Conservation (phyloP, 2,329 filamentous ascomycete species). For the Penicillium psychrosexuale region DNA sequence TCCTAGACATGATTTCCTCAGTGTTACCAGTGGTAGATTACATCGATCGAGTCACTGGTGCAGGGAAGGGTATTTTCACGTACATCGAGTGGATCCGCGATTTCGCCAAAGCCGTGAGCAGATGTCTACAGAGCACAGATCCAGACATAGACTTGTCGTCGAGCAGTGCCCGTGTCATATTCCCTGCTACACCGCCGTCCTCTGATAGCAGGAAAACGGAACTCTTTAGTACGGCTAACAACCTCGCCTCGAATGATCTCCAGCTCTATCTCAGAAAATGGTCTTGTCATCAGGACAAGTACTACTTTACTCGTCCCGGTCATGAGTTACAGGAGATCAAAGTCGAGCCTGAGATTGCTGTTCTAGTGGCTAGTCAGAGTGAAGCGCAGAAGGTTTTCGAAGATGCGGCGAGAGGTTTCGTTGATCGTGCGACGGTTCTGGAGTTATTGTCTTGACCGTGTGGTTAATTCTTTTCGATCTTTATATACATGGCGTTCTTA, state of each 20-base stretch:
- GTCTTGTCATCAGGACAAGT: slow-evolving; percentile 43
- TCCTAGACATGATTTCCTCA: slow-evolving; percentile 43
- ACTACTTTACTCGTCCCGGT: slow-evolving; percentile 47
- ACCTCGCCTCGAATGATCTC: slow-evolving; percentile 43
- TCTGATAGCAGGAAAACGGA: slow-evolving; percentile 21
- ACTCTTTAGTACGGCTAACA: slow-evolving; percentile 21
- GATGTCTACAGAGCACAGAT: slow-evolving; percentile 1
- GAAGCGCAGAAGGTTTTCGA: slow-evolving; percentile 21
- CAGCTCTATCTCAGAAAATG: slow-evolving; percentile 48
- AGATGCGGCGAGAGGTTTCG: slow-evolving; percentile 10
- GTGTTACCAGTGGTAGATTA: slow-evolving; percentile 48
- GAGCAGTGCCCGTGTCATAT: slow-evolving; percentile 6
- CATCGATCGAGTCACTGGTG: slow-evolving; percentile 38
- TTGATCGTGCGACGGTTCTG: neutral
- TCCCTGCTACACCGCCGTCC: neutral
- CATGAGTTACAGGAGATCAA: slow-evolving; percentile 45
- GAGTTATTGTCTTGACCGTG: neutral
- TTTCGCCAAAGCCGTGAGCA: slow-evolving; percentile 27
- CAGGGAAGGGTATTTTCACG: slow-evolving; percentile 23
- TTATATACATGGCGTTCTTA: neutral
- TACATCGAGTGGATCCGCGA: slow-evolving; percentile 41
- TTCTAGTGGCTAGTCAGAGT: slow-evolving; percentile 19
- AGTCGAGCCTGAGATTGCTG: slow-evolving; percentile 31
- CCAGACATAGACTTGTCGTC: neutral
- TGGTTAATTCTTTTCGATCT: neutral